phyloP scores from a whole-genome alignment of 1,284 basidiomycete genomes.

The Heterobasidion occidentale region DNA sequence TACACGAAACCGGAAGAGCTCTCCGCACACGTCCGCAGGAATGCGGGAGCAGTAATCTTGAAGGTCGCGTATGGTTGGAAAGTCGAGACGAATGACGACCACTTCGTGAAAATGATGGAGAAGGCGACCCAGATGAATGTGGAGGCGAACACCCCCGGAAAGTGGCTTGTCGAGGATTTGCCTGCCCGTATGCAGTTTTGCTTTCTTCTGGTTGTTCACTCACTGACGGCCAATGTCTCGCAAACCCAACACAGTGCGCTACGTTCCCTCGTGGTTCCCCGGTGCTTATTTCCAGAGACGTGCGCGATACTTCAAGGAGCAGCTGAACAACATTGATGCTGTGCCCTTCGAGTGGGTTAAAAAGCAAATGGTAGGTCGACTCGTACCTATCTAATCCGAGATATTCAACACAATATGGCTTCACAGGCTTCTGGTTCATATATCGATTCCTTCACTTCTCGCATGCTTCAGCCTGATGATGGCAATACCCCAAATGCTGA shows the following conservation, averaged over 20 bases:
- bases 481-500: slow-evolving; percentile 16
- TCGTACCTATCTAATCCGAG: background rate
- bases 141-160: slow-evolving; percentile 10
- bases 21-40: slow-evolving; percentile 24
- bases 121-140: slow-evolving; percentile 7
- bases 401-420: background rate
- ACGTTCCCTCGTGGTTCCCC: slow-evolving; percentile 34
- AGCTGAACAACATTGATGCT: slow-evolving; percentile 14
- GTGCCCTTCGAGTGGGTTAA: slow-evolving; percentile 27
- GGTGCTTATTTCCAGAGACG: slow-evolving; percentile 27
- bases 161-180: slow-evolving; percentile 16
- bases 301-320: slow-evolving; percentile 11
- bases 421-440: slow-evolving; percentile 22
- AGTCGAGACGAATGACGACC: slow-evolving; percentile 23
- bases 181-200: slow-evolving; percentile 12
- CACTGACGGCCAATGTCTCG: background rate
- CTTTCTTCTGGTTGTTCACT: background rate
- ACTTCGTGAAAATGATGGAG: slow-evolving; percentile 21
- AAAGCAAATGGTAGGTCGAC: slow-evolving; percentile 19
- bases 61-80: slow-evolving; percentile 31
- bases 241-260: slow-evolving; percentile 23
- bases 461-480: slow-evolving; percentile 21
- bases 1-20: slow-evolving; percentile 29
- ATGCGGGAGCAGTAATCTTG: slow-evolving; percentile 25
- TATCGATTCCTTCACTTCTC: slow-evolving; percentile 28